Evolutionary conservation across 2,329 filamentous ascomycete genomes (phyloP).

Genomic region (Calonectria ilicicola): DNA sequence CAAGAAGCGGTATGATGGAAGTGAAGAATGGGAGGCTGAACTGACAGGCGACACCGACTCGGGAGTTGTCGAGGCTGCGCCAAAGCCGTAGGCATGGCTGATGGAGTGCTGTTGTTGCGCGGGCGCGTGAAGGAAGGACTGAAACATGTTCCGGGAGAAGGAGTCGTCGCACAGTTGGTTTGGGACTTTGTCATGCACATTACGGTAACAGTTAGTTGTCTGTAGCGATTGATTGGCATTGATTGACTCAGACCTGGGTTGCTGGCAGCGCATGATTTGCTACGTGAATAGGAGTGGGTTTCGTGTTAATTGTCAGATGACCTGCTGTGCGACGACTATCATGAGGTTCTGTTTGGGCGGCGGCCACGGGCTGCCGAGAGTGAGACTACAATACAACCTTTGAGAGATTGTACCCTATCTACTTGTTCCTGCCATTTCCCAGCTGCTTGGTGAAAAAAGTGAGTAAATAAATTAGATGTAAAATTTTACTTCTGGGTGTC

Average conservation of each 20-base stretch:
- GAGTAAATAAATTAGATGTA: too few species aligned
- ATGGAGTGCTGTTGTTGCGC: not conserved
- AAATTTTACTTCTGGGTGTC: too few species aligned
- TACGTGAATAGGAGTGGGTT: not conserved
- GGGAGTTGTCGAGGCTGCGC: not conserved
- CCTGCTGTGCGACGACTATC: not conserved
- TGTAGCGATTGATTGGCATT: constrained; percentile 13
- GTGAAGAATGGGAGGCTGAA: not conserved
- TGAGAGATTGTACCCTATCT: too few species aligned
- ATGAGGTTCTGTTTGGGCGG: not conserved
- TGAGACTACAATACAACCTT: too few species aligned
- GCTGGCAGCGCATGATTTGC: not conserved
- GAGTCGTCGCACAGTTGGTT: not conserved
- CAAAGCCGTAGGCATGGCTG: constrained; percentile 17
- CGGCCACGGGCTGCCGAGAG: not conserved
- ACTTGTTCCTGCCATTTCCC: too few species aligned
- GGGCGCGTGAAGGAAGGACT: not conserved
- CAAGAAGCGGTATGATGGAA: not conserved
- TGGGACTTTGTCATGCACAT: not conserved
- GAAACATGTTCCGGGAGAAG: constrained; percentile 2
- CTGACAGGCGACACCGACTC: not conserved
- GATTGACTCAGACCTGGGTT: not conserved
- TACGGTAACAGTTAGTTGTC: not conserved
- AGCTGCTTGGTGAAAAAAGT: too few species aligned
- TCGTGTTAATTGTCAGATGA: constrained; percentile 6